Conservation (phyloP, 441 rosid species). For the Pelargonium myrrhifolium region DNA sequence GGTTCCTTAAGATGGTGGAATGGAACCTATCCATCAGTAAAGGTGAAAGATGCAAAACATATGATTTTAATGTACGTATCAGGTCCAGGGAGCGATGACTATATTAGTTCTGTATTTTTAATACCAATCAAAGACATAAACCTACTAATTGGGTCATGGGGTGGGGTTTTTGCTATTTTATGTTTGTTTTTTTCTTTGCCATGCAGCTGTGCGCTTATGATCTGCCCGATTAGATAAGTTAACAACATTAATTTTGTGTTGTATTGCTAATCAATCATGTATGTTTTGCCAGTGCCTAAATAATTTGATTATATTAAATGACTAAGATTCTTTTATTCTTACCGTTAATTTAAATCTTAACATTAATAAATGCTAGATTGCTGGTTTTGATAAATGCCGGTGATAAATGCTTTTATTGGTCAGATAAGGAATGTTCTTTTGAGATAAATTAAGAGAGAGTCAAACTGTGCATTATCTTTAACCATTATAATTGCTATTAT, state of each 20-base stretch:
- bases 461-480: no score
- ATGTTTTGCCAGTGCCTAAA: no score
- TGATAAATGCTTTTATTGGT: no score
- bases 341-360: no score
- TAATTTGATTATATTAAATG: no score
- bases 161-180: not conserved
- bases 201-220: not conserved
- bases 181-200: not conserved
- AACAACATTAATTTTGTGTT: not conserved
- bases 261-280: not conserved
- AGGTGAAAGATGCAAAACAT: not conserved
- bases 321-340: no score
- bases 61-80: not conserved
- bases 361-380: no score
- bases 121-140: not conserved
- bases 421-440: no score
- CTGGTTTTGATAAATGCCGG: no score
- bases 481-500: no score
- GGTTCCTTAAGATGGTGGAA: not conserved
- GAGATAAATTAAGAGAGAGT: no score
- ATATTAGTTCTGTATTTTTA: not conserved
- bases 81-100: not conserved
- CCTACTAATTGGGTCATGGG: not conserved
- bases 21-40: not conserved
- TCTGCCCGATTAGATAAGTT: not conserved